A percentile compares a stretch with the other conserved stretches of the same genome.
Evolutionary conservation across 2,329 filamentous ascomycete species (phyloP).

Genomic region (Elsinoe necatrix): DNA sequence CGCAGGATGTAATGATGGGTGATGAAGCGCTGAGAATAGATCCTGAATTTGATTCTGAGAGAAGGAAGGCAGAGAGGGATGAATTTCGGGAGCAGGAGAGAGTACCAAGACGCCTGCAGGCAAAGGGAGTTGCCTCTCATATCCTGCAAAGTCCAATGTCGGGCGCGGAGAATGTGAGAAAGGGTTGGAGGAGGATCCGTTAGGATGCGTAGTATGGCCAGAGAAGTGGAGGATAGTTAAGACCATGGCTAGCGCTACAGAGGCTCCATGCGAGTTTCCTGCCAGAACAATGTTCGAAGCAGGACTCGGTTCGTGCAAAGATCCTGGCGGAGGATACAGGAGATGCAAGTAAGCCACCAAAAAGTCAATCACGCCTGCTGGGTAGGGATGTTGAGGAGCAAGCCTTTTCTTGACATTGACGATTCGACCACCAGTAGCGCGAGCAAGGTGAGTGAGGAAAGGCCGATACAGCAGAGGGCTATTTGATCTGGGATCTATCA

Average conservation of each 20-base stretch:
- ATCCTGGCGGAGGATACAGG: slow-evolving; percentile 36
- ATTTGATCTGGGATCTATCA: slow-evolving; percentile 1
- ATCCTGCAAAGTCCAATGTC: background rate
- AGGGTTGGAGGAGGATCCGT: background rate
- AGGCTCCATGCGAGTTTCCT: slow-evolving; percentile 41
- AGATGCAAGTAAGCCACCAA: slow-evolving; percentile 42
- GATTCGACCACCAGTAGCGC: slow-evolving; percentile 32
- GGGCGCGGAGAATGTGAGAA: background rate
- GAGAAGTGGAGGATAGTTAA: slow-evolving; percentile 29
- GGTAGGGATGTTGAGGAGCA: slow-evolving; percentile 41
- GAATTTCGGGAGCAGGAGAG: background rate
- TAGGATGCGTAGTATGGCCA: background rate
- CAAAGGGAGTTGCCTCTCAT: background rate
- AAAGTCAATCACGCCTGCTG: slow-evolving; percentile 38
- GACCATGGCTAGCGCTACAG: slow-evolving; percentile 34
- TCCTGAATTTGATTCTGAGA: background rate
- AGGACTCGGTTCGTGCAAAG: slow-evolving; percentile 35
- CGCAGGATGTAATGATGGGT: background rate
- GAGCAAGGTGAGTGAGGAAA: slow-evolving; percentile 26
- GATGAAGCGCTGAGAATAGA: background rate
- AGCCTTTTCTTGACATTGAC: slow-evolving; percentile 41
- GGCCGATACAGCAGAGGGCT: background rate
- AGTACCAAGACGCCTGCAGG: slow-evolving; percentile 5
- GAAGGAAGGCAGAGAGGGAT: background rate
- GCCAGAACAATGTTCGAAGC: slow-evolving; percentile 38